Percentiles rank a stretch among this genome's conserved stretches.
Conservation (phyloP, 306 rosid species). For the Canavalia ensiformis region DNA sequence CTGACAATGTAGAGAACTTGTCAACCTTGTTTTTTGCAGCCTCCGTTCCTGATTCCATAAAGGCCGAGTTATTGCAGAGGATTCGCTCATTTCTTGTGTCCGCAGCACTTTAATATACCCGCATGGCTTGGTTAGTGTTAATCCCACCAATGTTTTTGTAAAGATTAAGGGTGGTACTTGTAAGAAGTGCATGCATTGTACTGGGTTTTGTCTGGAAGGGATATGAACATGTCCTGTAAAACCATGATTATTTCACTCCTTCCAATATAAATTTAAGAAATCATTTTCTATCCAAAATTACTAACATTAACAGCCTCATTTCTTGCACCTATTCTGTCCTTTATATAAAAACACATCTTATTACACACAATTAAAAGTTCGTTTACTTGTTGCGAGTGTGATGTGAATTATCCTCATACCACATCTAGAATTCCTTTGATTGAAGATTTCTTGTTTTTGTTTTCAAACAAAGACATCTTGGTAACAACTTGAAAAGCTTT, state of each 20-base stretch:
- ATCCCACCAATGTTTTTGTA: conserved; percentile 39
- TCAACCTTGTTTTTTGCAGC: conserved; percentile 59
- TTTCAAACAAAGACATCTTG: neutral
- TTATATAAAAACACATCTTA: conserved; percentile 2
- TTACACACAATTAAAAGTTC: neutral
- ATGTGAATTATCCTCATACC: conserved; percentile 10
- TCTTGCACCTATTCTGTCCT: neutral
- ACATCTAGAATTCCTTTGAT: neutral
- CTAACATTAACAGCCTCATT: neutral
- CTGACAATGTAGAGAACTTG: conserved; percentile 19
- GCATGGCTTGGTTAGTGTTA: conserved; percentile 19
- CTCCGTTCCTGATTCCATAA: conserved; percentile 83
- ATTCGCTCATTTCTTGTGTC: conserved; percentile 77
- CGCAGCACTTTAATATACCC: conserved; percentile 60
- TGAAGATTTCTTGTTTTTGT: conserved; percentile 7
- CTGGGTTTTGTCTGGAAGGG: conserved; percentile 29
- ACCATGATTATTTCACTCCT: conserved; percentile 23
- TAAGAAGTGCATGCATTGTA: conserved; percentile 11
- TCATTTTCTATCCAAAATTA: neutral
- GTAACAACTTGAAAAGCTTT: neutral
- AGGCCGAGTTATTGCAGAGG: conserved; percentile 88
- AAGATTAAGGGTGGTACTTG: conserved; percentile 20
- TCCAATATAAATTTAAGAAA: conserved; percentile 31
- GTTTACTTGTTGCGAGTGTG: neutral
- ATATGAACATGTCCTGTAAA: conserved; percentile 29